These are phyloP conservation scores for Danielia reshetovae DNA, from an alignment of 805 yeast genomes.

Conservation along the genomic window DNA sequence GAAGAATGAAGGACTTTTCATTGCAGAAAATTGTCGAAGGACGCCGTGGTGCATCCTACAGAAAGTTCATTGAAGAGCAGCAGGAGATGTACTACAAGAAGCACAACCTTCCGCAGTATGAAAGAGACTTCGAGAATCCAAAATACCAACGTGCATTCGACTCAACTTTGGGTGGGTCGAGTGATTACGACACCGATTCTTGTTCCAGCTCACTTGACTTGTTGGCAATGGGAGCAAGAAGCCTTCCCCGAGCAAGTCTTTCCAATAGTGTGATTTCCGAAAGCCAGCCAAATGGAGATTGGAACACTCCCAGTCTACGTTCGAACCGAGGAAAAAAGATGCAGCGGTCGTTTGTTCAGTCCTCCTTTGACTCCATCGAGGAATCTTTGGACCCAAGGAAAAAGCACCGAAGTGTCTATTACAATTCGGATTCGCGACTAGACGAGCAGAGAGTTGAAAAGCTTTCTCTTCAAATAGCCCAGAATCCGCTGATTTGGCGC, in stretches of 20 bases:
- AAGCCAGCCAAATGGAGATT: no score
- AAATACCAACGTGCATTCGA: constrained; percentile 6
- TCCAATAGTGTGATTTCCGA: background rate
- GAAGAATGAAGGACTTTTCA: constrained; percentile 17
- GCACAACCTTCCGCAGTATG: constrained; percentile 10
- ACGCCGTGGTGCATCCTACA: constrained; percentile 20
- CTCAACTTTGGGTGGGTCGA: constrained; percentile 14
- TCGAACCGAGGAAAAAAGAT: background rate
- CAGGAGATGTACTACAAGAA: constrained; percentile 21
- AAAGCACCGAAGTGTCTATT: background rate
- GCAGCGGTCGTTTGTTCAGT: constrained; percentile 5
- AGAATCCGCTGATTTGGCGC: background rate
- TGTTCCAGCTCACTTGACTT: constrained; percentile 13
- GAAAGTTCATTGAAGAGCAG: constrained; percentile 19
- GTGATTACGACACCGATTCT: constrained; percentile 15
- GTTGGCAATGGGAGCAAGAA: background rate
- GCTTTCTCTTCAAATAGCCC: background rate
- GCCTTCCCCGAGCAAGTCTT: background rate
- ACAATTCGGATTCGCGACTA: background rate
- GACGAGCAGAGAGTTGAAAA: background rate
- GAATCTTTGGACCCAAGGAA: constrained; percentile 5
- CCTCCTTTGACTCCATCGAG: constrained; percentile 14
- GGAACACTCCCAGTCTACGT: no score
- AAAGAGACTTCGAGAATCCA: constrained; percentile 5
- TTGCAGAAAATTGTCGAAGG: constrained; percentile 26